These are phyloP conservation scores for Arbutus unedo DNA, from an alignment of 148 eudicot species.

Conservation along the genomic window DNA sequence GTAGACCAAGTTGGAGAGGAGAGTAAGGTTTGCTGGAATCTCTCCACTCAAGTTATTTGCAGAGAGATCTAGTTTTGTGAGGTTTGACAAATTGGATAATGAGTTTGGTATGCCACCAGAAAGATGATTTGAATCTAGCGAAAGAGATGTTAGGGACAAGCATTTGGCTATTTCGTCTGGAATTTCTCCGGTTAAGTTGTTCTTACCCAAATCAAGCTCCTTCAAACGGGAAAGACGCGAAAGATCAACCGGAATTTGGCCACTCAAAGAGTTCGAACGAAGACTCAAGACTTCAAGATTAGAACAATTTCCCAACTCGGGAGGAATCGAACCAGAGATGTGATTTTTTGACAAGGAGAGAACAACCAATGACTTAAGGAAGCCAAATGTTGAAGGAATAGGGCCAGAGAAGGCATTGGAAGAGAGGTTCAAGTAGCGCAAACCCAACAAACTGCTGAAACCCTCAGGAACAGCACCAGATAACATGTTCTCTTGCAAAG, in stretches of 20 bases:
- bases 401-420: slow-evolving; percentile 61
- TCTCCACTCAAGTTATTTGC: slow-evolving; percentile 59
- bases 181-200: slow-evolving; percentile 56
- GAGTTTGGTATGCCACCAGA: slow-evolving; percentile 67
- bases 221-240: slow-evolving; percentile 47
- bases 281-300: slow-evolving; percentile 51
- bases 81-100: slow-evolving; percentile 44
- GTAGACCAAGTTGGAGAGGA: slow-evolving; percentile 39
- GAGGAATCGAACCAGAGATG: slow-evolving; percentile 52
- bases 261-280: slow-evolving; percentile 44
- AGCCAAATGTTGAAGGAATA: slow-evolving; percentile 66
- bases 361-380: slow-evolving; percentile 41
- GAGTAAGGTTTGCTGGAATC: slow-evolving; percentile 61
- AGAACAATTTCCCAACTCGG: slow-evolving; percentile 75
- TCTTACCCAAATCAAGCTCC: slow-evolving; percentile 58
- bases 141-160: slow-evolving; percentile 36
- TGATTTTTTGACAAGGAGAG: slow-evolving; percentile 55
- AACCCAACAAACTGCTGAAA: slow-evolving; percentile 63
- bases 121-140: slow-evolving; percentile 48
- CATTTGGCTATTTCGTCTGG: slow-evolving; percentile 51
- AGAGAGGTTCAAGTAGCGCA: slow-evolving; percentile 68
- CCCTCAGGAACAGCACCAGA: slow-evolving; percentile 78
- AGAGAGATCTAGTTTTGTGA: slow-evolving; percentile 60
- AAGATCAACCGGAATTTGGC: slow-evolving; percentile 55
- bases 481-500: slow-evolving; percentile 61